Conservation (phyloP, 2,329 filamentous ascomycete species). For the Xylariaceae sp. region DNA sequence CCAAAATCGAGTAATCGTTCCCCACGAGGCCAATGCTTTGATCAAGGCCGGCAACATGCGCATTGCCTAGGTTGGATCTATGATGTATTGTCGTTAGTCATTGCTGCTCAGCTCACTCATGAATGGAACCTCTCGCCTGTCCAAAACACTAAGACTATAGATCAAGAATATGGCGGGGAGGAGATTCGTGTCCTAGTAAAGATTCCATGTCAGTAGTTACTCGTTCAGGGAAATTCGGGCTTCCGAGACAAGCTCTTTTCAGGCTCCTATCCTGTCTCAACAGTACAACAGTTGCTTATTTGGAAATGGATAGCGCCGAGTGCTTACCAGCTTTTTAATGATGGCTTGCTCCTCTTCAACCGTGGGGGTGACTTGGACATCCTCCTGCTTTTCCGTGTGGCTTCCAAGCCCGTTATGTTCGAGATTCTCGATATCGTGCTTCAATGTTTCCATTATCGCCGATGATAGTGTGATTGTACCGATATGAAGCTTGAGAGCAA, state of each 20-base stretch:
- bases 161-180: constrained; percentile 25
- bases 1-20: constrained; percentile 24
- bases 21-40: constrained; percentile 24
- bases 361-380: constrained; percentile 1
- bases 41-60: constrained; percentile 29
- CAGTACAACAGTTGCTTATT: too few species aligned
- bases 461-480: too few species aligned
- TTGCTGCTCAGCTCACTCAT: too few species aligned
- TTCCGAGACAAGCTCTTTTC: too few species aligned
- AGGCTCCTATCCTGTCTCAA: too few species aligned
- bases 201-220: too few species aligned
- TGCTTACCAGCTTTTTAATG: constrained; percentile 13
- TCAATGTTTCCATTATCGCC: background rate
- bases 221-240: too few species aligned
- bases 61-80: constrained; percentile 29
- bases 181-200: constrained; percentile 20
- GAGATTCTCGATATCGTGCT: background rate
- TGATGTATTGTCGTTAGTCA: too few species aligned
- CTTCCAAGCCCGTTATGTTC: too few species aligned
- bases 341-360: constrained; percentile 10
- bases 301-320: too few species aligned
- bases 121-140: too few species aligned
- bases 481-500: too few species aligned
- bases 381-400: background rate
- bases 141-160: constrained; percentile 32